phyloP scores from a whole-genome alignment of 345 rosid genomes.

The Salix caprea region DNA sequence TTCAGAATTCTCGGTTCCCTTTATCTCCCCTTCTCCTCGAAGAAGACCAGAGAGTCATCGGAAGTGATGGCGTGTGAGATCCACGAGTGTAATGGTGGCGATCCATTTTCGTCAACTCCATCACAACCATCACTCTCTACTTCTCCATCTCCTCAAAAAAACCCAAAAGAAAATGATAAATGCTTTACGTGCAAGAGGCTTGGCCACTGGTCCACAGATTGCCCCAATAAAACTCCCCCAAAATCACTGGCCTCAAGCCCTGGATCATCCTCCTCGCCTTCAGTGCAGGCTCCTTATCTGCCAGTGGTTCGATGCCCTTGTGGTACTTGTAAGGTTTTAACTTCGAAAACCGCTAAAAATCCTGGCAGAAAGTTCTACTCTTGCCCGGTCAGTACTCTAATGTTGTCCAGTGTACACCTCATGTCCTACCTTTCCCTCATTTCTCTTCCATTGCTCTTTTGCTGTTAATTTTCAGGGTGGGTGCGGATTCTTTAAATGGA shows the following conservation, averaged over 20 bases:
- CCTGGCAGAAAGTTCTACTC: conserved; percentile 15
- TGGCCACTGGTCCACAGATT: conserved; percentile 16
- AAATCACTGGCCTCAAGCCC: not conserved
- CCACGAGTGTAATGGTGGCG: too few relatives aligned
- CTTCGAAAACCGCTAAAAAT: not conserved
- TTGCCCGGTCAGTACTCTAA: conserved; percentile 9
- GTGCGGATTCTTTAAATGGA: conserved; percentile 14
- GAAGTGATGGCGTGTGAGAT: not conserved
- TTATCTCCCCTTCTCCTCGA: not conserved
- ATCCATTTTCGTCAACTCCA: not conserved
- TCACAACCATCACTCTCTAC: not conserved
- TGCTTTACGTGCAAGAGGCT: conserved; percentile 8
- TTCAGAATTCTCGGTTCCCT: not conserved
- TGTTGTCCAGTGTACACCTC: not conserved
- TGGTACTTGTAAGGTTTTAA: not conserved
- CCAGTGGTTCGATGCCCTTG: conserved; percentile 20
- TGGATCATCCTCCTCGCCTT: not conserved
- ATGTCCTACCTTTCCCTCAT: not conserved
- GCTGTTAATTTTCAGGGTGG: not conserved
- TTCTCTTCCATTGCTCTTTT: not conserved
- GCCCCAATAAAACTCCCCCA: conserved; percentile 11
- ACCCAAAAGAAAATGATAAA: not conserved
- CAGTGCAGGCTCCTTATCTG: not conserved
- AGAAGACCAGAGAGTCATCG: too few relatives aligned
- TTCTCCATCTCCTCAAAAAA: not conserved